Evolutionary conservation across 768 basidiomycete genomes (phyloP).

Genomic region (Cystobasidium onofrii): DNA sequence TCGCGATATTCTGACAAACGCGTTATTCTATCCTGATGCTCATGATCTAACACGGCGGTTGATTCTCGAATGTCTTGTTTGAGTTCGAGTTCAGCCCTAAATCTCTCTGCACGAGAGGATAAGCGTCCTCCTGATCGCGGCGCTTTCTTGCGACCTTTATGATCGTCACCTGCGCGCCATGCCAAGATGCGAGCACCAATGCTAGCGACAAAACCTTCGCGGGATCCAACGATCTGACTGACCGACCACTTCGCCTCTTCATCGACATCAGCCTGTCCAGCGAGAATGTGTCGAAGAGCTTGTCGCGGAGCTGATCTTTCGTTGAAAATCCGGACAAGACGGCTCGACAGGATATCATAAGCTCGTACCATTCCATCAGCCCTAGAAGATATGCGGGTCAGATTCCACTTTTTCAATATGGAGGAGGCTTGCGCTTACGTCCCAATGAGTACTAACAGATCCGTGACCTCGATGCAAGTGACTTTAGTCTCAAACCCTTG

Average conservation of each 20-base stretch:
- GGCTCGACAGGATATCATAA: constrained; percentile 22
- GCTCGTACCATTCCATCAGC: constrained; percentile 15
- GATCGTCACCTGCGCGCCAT: constrained; percentile 10
- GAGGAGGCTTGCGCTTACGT: neutral
- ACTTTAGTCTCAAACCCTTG: constrained; percentile 26
- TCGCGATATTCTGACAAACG: neutral
- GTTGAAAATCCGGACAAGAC: constrained; percentile 25
- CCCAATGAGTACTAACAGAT: constrained; percentile 22
- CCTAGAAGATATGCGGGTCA: neutral
- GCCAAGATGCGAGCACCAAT: constrained; percentile 29
- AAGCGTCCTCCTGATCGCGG: constrained; percentile 2
- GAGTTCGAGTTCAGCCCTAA: constrained; percentile 17
- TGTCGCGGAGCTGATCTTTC: constrained; percentile 29
- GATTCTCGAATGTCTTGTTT: constrained; percentile 18
- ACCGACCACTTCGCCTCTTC: constrained; percentile 24
- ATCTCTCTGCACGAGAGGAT: constrained; percentile 26
- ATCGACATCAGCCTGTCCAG: constrained; percentile 27
- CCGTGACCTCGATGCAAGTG: constrained; percentile 20
- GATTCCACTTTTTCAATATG: too few species aligned
- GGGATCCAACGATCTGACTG: constrained; percentile 1
- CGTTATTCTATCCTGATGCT: constrained; percentile 1
- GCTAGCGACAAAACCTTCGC: constrained; percentile 24
- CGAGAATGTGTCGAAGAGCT: constrained; percentile 19
- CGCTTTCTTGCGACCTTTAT: constrained; percentile 12
- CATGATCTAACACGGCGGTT: constrained; percentile 11